Percentiles rank a stretch among this genome's conserved stretches.
These are phyloP conservation scores for Trypanosoma mega DNA, from an alignment of 208 protist species.

Conservation along the genomic window DNA sequence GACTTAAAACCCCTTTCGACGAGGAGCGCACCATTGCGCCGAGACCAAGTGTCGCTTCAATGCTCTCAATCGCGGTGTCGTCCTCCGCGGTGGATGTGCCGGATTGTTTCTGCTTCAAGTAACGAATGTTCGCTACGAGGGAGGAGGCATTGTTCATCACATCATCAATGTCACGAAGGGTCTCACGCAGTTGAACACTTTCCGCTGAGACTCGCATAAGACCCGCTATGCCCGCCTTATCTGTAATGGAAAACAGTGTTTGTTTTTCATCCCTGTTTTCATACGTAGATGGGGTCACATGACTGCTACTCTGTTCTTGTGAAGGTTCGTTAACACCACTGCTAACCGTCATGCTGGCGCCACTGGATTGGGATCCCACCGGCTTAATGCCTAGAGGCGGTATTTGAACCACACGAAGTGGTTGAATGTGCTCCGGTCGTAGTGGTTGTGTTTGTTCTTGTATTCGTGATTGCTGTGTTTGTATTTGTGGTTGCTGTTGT, in stretches of 20 bases:
- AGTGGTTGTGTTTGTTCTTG: no score
- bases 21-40: conserved; percentile 46
- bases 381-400: no score
- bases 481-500: no score
- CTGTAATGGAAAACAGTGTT: conserved; percentile 31
- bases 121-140: conserved; percentile 64
- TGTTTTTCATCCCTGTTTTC: neutral
- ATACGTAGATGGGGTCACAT: no score
- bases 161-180: conserved; percentile 79
- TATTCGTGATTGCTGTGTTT: no score
- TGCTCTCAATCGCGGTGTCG: conserved; percentile 64
- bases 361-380: no score
- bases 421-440: no score
- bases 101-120: conserved; percentile 47
- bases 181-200: conserved; percentile 44
- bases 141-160: conserved; percentile 80
- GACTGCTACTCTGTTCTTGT: no score
- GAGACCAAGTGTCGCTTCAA: conserved; percentile 81
- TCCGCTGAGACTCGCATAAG: conserved; percentile 61
- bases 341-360: no score
- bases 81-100: conserved; percentile 19
- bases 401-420: no score
- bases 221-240: conserved; percentile 71
- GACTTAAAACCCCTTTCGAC: conserved; percentile 5
- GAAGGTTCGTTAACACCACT: no score